A percentile compares a stretch with the other conserved stretches of the same genome.
These are phyloP conservation scores for Plasmodium gaboni DNA, from an alignment of 169 alveolate genomes.

Conservation along the genomic window DNA sequence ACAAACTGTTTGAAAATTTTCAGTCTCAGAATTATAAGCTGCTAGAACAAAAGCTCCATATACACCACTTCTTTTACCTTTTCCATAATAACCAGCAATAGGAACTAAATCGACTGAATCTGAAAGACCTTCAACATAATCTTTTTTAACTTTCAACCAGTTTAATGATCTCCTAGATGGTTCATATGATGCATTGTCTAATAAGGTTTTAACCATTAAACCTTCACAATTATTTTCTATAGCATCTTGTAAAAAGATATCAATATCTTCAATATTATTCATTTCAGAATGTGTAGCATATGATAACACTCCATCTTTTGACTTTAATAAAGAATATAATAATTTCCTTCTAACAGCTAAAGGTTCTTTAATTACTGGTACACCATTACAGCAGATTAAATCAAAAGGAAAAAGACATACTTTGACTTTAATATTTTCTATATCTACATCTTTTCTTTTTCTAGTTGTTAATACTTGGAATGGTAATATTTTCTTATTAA, in stretches of 20 bases:
- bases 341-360: slow-evolving; percentile 80
- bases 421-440: slow-evolving; percentile 91
- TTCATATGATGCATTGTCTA: slow-evolving; percentile 96
- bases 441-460: slow-evolving; percentile 94
- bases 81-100: slow-evolving; percentile 97
- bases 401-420: slow-evolving; percentile 96
- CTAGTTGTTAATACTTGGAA: slow-evolving; percentile 95
- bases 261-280: slow-evolving; percentile 86
- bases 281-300: slow-evolving; percentile 87
- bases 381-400: slow-evolving; percentile 91
- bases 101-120: slow-evolving; percentile 99
- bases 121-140: slow-evolving; percentile 95
- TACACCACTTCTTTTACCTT: slow-evolving; percentile 95
- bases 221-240: slow-evolving; percentile 96
- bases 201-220: slow-evolving; percentile 97
- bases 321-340: slow-evolving; percentile 74
- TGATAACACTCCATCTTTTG: slow-evolving; percentile 76
- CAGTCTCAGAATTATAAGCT: slow-evolving; percentile 95
- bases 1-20: slow-evolving; percentile 95
- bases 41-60: slow-evolving; percentile 98
- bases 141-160: slow-evolving; percentile 99
- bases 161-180: slow-evolving; percentile 98
- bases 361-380: slow-evolving; percentile 84
- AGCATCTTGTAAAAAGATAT: slow-evolving; percentile 88
- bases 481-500: slow-evolving; percentile 93